phyloP scores from a whole-genome alignment of 164 flowering plant species.

The Brasenia schreberi region DNA sequence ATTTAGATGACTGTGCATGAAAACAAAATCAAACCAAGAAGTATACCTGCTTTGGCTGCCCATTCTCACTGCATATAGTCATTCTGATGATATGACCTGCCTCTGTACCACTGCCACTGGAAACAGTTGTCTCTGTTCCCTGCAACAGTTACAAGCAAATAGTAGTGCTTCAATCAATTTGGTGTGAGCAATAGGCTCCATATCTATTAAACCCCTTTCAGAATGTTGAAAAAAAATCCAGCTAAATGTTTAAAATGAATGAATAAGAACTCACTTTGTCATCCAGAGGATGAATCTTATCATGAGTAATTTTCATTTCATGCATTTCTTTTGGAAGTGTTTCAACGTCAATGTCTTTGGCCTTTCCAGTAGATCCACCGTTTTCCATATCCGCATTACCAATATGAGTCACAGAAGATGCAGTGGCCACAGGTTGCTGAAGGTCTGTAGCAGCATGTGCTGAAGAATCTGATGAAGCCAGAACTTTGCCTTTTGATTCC shows the following conservation, averaged over 20 bases:
- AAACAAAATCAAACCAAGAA: neutral
- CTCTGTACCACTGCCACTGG: neutral
- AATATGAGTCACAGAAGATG: conserved; percentile 20
- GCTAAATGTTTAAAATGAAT: too few relatives aligned
- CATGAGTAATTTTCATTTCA: conserved; percentile 69
- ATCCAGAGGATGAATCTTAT: conserved; percentile 30
- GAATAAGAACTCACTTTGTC: conserved; percentile 31
- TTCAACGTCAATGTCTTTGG: conserved; percentile 32
- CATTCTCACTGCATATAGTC: neutral
- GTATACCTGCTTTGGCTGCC: neutral
- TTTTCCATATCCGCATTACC: conserved; percentile 39
- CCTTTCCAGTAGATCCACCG: conserved; percentile 14
- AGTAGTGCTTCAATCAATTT: too few relatives aligned
- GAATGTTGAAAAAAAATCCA: too few relatives aligned
- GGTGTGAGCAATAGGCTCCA: too few relatives aligned
- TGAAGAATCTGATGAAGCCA: conserved; percentile 13
- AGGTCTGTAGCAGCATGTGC: conserved; percentile 16
- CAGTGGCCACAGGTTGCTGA: conserved; percentile 34
- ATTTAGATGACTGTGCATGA: too few relatives aligned
- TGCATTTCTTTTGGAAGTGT: conserved; percentile 66
- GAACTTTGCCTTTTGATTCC: conserved; percentile 26
- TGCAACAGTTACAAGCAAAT: neutral
- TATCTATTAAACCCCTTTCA: too few relatives aligned
- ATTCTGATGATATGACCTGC: neutral
- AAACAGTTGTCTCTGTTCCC: neutral